Base-by-base conservation (phyloP, 176 grass and related monocot species). In the Rhynchospora tenuis region DNA sequence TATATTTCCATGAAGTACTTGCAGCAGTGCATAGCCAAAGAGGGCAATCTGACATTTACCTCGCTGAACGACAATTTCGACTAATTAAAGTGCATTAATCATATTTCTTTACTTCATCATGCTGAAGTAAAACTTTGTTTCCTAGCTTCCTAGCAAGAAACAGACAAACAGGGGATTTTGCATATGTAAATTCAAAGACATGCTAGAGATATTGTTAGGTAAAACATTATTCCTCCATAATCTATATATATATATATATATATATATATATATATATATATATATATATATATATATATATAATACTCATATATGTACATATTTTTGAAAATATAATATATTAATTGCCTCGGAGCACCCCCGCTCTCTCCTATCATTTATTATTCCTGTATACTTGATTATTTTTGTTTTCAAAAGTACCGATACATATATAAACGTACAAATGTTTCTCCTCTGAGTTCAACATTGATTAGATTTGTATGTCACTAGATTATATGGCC, bases 61-160 rank as follows among this genome's bases (percentile, higher is more conserved):
- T 38, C 33, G 2, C 33, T 38, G 33, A 4, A 38, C 33, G 33
- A 38, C 33, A 38, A 38, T 38, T 38, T 38, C 33, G 33, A 20
- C 70, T 20, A 54, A 31, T 69, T 78, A 15, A 79, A 79, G 51
- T 58, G 23, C 24, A 28, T 56, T 79, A 79, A 51, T 55, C 50
- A 52, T 79, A 79, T 38, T 46, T 73, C 47, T 20, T 51, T 27
- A 28, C 33, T 31, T 66, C 64, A 66, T 59, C 76, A 80, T 80
- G 14, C 9, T 27, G 45, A 51, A 44, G 76, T 80, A 60, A 56
- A 57, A 59, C 76, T 80, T 60, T 80, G 76, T 60, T 80, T 80
- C 76, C 51, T 80, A 3, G 14, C 76, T 59, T 54, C 47, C 75
- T 52, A 80, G 43, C 76, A 60, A 59, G 16, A 31, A 59, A 31